Conservation (phyloP, 805 yeast genomes). For the Candida coleopterorum region DNA sequence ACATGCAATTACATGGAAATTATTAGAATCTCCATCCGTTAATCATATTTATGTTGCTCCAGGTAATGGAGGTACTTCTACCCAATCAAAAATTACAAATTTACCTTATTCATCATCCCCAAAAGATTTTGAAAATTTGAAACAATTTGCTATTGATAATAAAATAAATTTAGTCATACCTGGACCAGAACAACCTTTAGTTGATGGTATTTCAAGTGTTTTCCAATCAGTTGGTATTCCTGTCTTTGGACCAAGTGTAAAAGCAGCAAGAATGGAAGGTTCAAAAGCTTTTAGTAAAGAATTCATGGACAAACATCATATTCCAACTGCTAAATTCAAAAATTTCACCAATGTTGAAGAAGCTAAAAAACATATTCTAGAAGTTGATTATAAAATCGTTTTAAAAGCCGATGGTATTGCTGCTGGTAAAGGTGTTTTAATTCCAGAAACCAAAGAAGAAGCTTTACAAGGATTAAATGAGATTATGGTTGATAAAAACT, state of each 20-base stretch:
- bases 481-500: conserved; percentile 84
- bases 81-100: conserved; percentile 55
- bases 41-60: conserved; percentile 84
- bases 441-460: conserved; percentile 80
- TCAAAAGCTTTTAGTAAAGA: conserved; percentile 92
- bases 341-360: conserved; percentile 73
- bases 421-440: conserved; percentile 97
- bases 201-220: conserved; percentile 77
- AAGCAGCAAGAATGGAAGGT: conserved; percentile 94
- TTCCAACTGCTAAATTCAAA: conserved; percentile 90
- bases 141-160: conserved; percentile 67
- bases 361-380: conserved; percentile 67
- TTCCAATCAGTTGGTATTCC: conserved; percentile 86
- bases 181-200: conserved; percentile 99
- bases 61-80: conserved; percentile 90
- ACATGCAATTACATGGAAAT: conserved; percentile 92
- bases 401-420: conserved; percentile 98
- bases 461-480: conserved; percentile 79
- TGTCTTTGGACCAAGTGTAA: conserved; percentile 91
- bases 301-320: conserved; percentile 86
- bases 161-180: conserved; percentile 76
- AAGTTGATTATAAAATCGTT: conserved; percentile 71
- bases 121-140: conserved; percentile 64
- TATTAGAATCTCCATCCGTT: conserved; percentile 73
- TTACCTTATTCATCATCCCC: conserved; percentile 64